Evolutionary conservation across 2,329 filamentous ascomycete species (phyloP).

Genomic region (Shiraia sp.): DNA sequence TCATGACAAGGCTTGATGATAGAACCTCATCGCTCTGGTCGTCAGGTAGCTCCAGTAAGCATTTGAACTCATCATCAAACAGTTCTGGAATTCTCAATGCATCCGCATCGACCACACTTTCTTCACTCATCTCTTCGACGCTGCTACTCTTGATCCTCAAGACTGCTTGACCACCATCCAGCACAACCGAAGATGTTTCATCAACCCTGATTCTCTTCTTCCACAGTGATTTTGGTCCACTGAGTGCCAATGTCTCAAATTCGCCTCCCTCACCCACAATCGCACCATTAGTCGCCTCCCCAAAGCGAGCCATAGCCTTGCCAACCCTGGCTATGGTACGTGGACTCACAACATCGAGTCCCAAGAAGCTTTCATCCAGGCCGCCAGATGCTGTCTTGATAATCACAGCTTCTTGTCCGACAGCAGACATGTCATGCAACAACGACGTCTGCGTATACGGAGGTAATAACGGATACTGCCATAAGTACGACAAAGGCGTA

Average conservation of each 20-base stretch:
- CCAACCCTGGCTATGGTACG: slow-evolving; percentile 53
- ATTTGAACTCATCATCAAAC: slow-evolving; percentile 66
- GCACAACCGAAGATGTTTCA: slow-evolving; percentile 58
- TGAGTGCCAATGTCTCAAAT: slow-evolving; percentile 88
- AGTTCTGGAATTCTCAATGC: slow-evolving; percentile 63
- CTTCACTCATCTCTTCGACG: slow-evolving; percentile 53
- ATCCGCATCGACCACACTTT: slow-evolving; percentile 17
- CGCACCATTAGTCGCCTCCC: slow-evolving; percentile 65
- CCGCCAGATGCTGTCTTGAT: slow-evolving; percentile 94
- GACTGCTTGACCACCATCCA: slow-evolving; percentile 79
- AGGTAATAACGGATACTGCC: slow-evolving; percentile 83
- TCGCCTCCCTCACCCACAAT: slow-evolving; percentile 92
- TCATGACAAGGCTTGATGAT: slow-evolving; percentile 3
- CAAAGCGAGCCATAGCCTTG: slow-evolving; percentile 68
- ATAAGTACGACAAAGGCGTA: slow-evolving; percentile 81
- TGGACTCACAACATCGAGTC: slow-evolving; percentile 72
- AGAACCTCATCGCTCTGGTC: background rate
- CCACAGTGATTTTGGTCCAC: slow-evolving; percentile 76
- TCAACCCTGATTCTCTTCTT: slow-evolving; percentile 69
- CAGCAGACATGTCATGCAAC: slow-evolving; percentile 77
- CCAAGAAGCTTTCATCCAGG: slow-evolving; percentile 77
- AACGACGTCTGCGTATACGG: slow-evolving; percentile 56
- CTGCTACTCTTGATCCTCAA: slow-evolving; percentile 64
- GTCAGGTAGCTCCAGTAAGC: slow-evolving; percentile 32
- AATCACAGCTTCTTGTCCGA: slow-evolving; percentile 83